Conservation (phyloP, 1,284 basidiomycete species). For the Papiliotrema terrestris region DNA sequence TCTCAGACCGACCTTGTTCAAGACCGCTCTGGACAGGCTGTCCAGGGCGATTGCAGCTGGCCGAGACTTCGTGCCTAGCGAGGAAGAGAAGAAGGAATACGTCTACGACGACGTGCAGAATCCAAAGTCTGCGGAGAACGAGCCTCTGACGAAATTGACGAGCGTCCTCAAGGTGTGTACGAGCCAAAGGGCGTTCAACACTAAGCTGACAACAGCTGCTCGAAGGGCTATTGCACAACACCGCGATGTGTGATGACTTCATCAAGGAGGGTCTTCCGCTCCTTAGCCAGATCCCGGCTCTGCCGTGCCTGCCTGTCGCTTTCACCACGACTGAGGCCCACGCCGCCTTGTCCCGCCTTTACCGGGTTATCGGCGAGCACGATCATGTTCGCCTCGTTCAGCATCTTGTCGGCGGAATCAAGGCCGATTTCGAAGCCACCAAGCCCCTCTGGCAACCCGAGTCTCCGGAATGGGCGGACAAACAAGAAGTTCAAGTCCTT, state of each 20-base stretch:
- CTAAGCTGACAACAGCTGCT: slow-evolving; percentile 48
- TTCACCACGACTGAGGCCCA: slow-evolving; percentile 79
- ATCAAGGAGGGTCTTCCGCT: slow-evolving; percentile 70
- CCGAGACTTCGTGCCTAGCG: slow-evolving; percentile 20
- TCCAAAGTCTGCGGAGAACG: slow-evolving; percentile 11
- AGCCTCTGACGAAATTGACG: slow-evolving; percentile 18
- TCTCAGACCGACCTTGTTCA: slow-evolving; percentile 74
- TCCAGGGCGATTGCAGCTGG: slow-evolving; percentile 57
- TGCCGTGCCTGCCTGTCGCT: slow-evolving; percentile 86
- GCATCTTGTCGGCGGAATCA: slow-evolving; percentile 69
- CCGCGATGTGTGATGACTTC: slow-evolving; percentile 85
- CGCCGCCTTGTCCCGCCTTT: slow-evolving; percentile 76
- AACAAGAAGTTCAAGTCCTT: slow-evolving; percentile 58
- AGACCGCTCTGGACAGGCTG: slow-evolving; percentile 67
- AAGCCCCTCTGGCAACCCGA: slow-evolving; percentile 64
- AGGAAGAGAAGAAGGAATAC: slow-evolving; percentile 21
- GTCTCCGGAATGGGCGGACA: slow-evolving; percentile 38
- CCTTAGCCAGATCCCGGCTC: slow-evolving; percentile 70
- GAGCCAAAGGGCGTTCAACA: too few relatives aligned
- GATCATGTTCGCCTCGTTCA: slow-evolving; percentile 71
- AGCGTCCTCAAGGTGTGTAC: slow-evolving; percentile 29
- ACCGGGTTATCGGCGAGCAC: slow-evolving; percentile 84
- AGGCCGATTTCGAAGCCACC: slow-evolving; percentile 66
- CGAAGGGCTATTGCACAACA: slow-evolving; percentile 88
- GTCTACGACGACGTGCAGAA: slow-evolving; percentile 6